These are phyloP conservation scores for Globisporangium lucens DNA, from an alignment of 352 stramenopile species.

Conservation along the genomic window DNA sequence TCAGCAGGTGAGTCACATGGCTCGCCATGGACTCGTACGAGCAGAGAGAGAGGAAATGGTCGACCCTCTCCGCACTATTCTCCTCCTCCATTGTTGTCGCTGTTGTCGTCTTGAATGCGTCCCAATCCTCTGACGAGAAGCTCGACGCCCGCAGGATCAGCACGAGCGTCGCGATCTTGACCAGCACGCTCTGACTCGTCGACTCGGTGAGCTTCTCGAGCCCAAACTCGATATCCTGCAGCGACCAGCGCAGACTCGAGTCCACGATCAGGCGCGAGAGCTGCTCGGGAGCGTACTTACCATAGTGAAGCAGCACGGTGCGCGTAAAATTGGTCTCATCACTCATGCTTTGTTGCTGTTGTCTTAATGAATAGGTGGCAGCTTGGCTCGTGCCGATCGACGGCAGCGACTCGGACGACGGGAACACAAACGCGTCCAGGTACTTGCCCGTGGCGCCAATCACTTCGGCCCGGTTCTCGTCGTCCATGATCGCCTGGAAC, in stretches of 20 bases:
- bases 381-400: slow-evolving; percentile 17
- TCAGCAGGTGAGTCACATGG: slow-evolving; percentile 36
- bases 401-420: slow-evolving; percentile 27
- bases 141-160: slow-evolving; percentile 46
- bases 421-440: slow-evolving; percentile 77
- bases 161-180: slow-evolving; percentile 66
- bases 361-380: slow-evolving; percentile 10
- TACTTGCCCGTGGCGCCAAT: slow-evolving; percentile 61
- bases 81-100: not conserved
- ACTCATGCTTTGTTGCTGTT: not conserved
- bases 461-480: slow-evolving; percentile 45
- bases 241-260: slow-evolving; percentile 65
- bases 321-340: slow-evolving; percentile 41
- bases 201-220: slow-evolving; percentile 52
- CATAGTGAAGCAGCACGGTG: slow-evolving; percentile 67
- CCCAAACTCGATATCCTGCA: slow-evolving; percentile 66
- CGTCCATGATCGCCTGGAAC: slow-evolving; percentile 46
- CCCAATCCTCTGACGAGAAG: slow-evolving; percentile 29
- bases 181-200: slow-evolving; percentile 41
- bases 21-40: slow-evolving; percentile 36
- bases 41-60: slow-evolving; percentile 20
- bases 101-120: slow-evolving; percentile 15
- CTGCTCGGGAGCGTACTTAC: slow-evolving; percentile 70
- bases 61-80: not conserved
- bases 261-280: slow-evolving; percentile 70